These are phyloP conservation scores for Amphibolis antarctica DNA, from an alignment of 106 monocot genomes.

Conservation along the genomic window DNA sequence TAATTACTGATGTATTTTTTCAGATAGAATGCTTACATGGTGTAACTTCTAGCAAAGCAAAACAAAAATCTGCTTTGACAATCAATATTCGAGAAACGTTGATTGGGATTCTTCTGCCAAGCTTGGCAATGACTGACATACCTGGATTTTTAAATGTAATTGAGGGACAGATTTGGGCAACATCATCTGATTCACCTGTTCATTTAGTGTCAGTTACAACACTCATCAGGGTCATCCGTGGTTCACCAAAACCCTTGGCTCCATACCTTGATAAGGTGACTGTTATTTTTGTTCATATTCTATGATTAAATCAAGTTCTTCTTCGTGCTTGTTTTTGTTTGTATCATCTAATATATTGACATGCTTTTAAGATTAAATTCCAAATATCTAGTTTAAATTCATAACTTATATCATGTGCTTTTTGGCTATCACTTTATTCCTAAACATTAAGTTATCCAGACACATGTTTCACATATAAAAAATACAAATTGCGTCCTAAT, in stretches of 20 bases:
- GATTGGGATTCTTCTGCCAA: constrained; percentile 73
- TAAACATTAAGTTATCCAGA: too few relatives aligned
- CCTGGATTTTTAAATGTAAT: constrained; percentile 64
- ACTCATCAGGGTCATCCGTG: constrained; percentile 67
- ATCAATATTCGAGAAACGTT: constrained; percentile 65
- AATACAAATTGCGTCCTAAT: too few relatives aligned
- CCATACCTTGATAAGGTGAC: constrained; percentile 89
- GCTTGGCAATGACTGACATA: constrained; percentile 80
- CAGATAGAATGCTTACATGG: constrained; percentile 79
- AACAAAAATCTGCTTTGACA: constrained; percentile 29
- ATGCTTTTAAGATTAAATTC: background rate
- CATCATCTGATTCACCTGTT: constrained; percentile 85
- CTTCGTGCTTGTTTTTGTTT: background rate
- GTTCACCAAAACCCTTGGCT: constrained; percentile 63
- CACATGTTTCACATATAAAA: too few relatives aligned
- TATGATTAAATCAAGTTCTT: background rate
- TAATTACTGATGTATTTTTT: constrained; percentile 72
- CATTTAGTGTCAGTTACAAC: constrained; percentile 69
- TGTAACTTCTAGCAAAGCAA: constrained; percentile 25
- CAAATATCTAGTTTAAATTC: background rate
- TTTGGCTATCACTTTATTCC: too few relatives aligned
- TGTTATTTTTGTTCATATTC: background rate
- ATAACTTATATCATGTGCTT: too few relatives aligned
- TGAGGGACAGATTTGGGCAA: constrained; percentile 86
- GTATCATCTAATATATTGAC: background rate